phyloP scores from a whole-genome alignment of 768 basidiomycete species.

The Russula foetens region DNA sequence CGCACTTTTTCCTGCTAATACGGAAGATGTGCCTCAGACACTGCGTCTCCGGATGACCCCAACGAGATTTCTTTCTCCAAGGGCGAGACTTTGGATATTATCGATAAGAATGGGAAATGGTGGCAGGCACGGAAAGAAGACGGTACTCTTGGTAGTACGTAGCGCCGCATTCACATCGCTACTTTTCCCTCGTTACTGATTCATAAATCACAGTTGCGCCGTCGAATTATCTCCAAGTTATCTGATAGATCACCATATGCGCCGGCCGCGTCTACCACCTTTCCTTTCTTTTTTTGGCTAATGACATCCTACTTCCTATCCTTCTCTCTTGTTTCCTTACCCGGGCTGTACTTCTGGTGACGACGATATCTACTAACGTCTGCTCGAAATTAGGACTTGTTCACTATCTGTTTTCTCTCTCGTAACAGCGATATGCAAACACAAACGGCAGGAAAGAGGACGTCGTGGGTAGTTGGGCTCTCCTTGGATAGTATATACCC shows the following conservation, averaged over 20 bases:
- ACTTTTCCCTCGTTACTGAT: background rate
- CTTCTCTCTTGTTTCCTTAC: background rate
- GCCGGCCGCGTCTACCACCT: conserved; percentile 9
- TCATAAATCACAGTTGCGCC: conserved; percentile 55
- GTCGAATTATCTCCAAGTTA: conserved; percentile 78
- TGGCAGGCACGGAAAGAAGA: conserved; percentile 83
- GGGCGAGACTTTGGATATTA: conserved; percentile 85
- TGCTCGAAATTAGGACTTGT: conserved; percentile 1
- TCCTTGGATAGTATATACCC: background rate
- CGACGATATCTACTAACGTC: conserved; percentile 6
- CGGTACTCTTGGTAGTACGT: conserved; percentile 71
- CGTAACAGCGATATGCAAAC: background rate
- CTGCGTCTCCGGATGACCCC: conserved; percentile 89
- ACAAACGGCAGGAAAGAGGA: background rate
- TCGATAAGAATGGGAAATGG: conserved; percentile 92
- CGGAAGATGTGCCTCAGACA: conserved; percentile 44
- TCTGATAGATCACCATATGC: conserved; percentile 24
- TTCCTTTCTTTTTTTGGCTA: background rate
- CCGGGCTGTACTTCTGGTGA: background rate
- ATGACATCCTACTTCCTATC: background rate
- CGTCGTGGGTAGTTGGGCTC: background rate
- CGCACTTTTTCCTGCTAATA: background rate
- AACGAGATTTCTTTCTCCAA: conserved; percentile 93
- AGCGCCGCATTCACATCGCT: conserved; percentile 14
- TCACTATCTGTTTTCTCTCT: conserved; percentile 1